Percentiles rank a stretch among this genome's conserved stretches.
Conservation (phyloP, 148 eudicot species). For the Vaccinium corymbosum region DNA sequence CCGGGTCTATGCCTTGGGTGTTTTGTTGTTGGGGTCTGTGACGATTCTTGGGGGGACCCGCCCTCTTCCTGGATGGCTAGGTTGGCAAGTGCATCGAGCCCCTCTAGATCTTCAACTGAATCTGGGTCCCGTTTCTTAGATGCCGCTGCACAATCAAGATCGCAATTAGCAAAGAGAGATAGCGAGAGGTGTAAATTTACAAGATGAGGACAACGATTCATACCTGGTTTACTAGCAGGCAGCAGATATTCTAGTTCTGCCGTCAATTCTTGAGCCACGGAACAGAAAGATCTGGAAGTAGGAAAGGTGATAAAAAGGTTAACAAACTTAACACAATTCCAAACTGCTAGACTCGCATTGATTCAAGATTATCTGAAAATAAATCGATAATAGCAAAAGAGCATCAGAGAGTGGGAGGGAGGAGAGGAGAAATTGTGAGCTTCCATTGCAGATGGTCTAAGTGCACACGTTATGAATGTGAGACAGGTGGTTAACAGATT, state of each 20-base stretch:
- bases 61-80: constrained; percentile 36
- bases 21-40: constrained; percentile 37
- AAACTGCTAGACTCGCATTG: background rate
- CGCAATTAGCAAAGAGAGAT: background rate
- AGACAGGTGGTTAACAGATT: background rate
- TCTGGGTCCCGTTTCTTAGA: constrained; percentile 30
- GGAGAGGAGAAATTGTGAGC: background rate
- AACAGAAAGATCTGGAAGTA: constrained; percentile 48
- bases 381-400: background rate
- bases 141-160: constrained; percentile 30
- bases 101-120: constrained; percentile 34
- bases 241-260: constrained; percentile 39
- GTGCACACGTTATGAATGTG: background rate
- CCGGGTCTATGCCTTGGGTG: constrained; percentile 67
- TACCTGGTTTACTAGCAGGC: constrained; percentile 33
- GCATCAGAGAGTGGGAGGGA: background rate
- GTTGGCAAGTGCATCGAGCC: constrained; percentile 35
- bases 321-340: constrained; percentile 5
- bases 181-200: background rate
- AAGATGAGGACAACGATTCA: background rate
- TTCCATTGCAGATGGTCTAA: background rate
- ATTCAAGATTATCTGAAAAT: background rate
- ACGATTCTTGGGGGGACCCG: constrained; percentile 25
- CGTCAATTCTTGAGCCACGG: constrained; percentile 44
- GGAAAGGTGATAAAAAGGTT: background rate